Evolutionary conservation across 2,329 filamentous ascomycete genomes (phyloP).

Genomic region (Fusarium buharicum): DNA sequence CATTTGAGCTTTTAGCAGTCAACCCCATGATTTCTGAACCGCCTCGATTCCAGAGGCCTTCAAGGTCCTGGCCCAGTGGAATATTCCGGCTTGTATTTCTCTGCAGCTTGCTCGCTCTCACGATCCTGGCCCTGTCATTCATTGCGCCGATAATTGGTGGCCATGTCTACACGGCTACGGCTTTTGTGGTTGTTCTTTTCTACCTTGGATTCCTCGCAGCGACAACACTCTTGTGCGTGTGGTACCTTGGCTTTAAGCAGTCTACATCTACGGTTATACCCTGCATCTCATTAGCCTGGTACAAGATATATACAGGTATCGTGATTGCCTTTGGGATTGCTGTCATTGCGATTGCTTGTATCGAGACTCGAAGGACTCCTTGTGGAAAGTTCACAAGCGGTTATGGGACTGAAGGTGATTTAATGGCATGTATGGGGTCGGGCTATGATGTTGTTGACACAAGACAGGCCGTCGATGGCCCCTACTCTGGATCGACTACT

Average conservation of each 20-base stretch:
- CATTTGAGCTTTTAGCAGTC: slow-evolving; percentile 1
- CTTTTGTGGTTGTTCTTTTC: neutral
- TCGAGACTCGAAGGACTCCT: slow-evolving; percentile 15
- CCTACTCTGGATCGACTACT: slow-evolving; percentile 1
- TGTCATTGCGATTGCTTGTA: slow-evolving; percentile 3
- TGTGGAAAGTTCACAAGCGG: slow-evolving; percentile 28
- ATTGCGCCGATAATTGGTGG: neutral
- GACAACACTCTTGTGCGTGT: neutral
- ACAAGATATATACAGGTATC: slow-evolving; percentile 6
- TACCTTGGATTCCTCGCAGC: neutral
- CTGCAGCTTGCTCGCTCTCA: neutral
- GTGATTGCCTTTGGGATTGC: neutral
- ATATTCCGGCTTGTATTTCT: neutral
- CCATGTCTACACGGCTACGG: slow-evolving; percentile 1
- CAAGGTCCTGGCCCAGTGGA: neutral
- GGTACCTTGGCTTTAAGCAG: neutral
- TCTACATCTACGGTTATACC: neutral
- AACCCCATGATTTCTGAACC: neutral
- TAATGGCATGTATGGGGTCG: neutral
- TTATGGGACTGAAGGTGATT: neutral
- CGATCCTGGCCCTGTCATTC: neutral
- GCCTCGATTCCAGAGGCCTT: neutral
- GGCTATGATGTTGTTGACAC: neutral
- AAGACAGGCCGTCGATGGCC: neutral
- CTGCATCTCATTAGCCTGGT: slow-evolving; percentile 5